These are phyloP conservation scores for Bipolaris oryzae DNA, from an alignment of 2,329 filamentous ascomycete genomes.

Conservation along the genomic window DNA sequence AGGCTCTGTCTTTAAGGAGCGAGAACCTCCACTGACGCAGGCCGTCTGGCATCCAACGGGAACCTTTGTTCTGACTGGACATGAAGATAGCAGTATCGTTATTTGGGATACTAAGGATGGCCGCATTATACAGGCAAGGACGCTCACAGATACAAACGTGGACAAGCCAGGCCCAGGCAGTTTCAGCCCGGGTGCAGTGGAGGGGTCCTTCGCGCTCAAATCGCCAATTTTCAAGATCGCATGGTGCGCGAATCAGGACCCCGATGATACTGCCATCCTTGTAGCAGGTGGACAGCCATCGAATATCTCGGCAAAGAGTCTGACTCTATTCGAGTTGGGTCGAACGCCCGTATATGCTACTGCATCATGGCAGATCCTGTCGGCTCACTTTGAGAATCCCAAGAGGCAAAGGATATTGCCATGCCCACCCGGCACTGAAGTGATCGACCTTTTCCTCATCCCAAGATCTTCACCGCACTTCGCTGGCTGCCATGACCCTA, in stretches of 20 bases:
- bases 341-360: slow-evolving; percentile 89
- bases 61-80: slow-evolving; percentile 82
- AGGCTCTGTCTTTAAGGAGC: slow-evolving; percentile 63
- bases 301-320: slow-evolving; percentile 71
- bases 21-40: slow-evolving; percentile 77
- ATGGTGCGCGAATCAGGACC: slow-evolving; percentile 94
- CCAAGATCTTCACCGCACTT: slow-evolving; percentile 86
- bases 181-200: slow-evolving; percentile 50
- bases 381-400: slow-evolving; percentile 76
- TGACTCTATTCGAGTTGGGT: slow-evolving; percentile 90
- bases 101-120: slow-evolving; percentile 95
- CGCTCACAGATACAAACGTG: slow-evolving; percentile 74
- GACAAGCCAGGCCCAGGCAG: slow-evolving; percentile 65
- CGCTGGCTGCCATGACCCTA: slow-evolving; percentile 84
- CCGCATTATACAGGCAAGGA: slow-evolving; percentile 80
- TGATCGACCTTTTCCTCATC: slow-evolving; percentile 81
- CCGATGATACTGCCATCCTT: slow-evolving; percentile 88
- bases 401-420: slow-evolving; percentile 74
- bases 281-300: slow-evolving; percentile 79
- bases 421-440: slow-evolving; percentile 76
- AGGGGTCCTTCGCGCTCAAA: slow-evolving; percentile 64
- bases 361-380: slow-evolving; percentile 83
- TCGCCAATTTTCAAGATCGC: slow-evolving; percentile 78
- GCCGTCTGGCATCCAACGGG: slow-evolving; percentile 95
- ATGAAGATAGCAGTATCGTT: slow-evolving; percentile 89